Conservation (phyloP, 1,139 yeast species). For the Protomyces arabidopsidicola region DNA sequence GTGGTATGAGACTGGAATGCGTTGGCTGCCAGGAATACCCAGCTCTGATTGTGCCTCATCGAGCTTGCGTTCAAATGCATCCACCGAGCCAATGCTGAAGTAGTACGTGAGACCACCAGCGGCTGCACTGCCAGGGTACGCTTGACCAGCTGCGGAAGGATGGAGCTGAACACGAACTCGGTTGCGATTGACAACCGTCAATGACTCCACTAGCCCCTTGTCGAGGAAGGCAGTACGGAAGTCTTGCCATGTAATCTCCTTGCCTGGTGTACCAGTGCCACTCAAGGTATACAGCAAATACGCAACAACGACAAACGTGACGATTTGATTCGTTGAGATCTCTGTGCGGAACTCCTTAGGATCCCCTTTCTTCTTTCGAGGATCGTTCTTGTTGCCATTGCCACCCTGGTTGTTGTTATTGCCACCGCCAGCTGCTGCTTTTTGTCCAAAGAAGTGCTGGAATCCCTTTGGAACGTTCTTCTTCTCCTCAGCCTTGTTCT, state of each 20-base stretch:
- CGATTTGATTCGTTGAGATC: constrained; percentile 22
- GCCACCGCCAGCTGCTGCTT: constrained; percentile 6
- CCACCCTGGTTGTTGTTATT: background rate
- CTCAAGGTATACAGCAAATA: constrained; percentile 23
- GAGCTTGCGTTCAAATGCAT: constrained; percentile 79
- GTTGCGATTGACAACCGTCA: constrained; percentile 70
- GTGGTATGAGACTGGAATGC: constrained; percentile 79
- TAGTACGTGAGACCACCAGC: constrained; percentile 40
- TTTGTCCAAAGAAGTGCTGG: constrained; percentile 26
- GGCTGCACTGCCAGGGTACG: constrained; percentile 33
- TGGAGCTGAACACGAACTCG: constrained; percentile 75
- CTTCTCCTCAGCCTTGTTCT: constrained; percentile 3
- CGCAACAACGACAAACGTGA: constrained; percentile 18
- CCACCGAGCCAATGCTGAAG: constrained; percentile 88
- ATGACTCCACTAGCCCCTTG: constrained; percentile 71
- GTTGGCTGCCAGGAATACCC: constrained; percentile 56
- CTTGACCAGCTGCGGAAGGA: constrained; percentile 47
- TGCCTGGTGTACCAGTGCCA: constrained; percentile 34
- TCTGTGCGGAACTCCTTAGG: constrained; percentile 19
- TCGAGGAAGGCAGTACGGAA: constrained; percentile 78
- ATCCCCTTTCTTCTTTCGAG: constrained; percentile 21
- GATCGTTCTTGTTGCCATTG: constrained; percentile 7
- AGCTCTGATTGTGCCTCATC: constrained; percentile 69
- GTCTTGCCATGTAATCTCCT: constrained; percentile 76
- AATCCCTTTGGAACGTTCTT: constrained; percentile 26